Conservation (phyloP, 2,329 filamentous ascomycete genomes). For the Penicillium hesseltinei region DNA sequence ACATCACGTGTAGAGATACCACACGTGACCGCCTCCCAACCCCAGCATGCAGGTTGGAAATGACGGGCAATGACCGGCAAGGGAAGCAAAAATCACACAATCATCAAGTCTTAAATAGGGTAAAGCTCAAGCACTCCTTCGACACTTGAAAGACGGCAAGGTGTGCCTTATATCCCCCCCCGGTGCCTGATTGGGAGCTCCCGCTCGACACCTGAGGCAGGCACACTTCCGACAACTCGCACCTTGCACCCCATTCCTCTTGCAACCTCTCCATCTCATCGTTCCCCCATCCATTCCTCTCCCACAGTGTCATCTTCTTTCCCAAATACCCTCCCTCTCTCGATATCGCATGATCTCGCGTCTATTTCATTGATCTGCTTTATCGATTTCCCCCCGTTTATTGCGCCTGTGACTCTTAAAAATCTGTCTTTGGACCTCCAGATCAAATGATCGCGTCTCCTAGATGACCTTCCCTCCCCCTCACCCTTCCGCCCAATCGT, state of each 20-base stretch:
- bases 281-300: constrained; percentile 20
- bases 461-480: constrained; percentile 58
- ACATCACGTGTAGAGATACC: background rate
- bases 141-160: background rate
- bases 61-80: background rate
- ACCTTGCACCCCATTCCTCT: constrained; percentile 23
- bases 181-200: constrained; percentile 19
- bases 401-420: constrained; percentile 26
- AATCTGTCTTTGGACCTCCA: constrained; percentile 39
- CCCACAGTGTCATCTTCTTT: constrained; percentile 18
- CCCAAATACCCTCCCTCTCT: constrained; percentile 8
- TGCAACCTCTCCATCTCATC: constrained; percentile 22
- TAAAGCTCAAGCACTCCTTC: background rate
- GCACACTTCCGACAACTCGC: constrained; percentile 23
- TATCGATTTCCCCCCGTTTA: constrained; percentile 17
- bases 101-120: too few species aligned
- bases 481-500: constrained; percentile 52
- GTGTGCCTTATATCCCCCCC: background rate
- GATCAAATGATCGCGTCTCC: constrained; percentile 53
- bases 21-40: background rate
- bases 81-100: background rate
- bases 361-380: constrained; percentile 12
- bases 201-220: constrained; percentile 23
- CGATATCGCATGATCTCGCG: constrained; percentile 10
- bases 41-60: background rate